phyloP scores from a whole-genome alignment of 106 monocot genomes.

The Dioscorea zingiberensis region DNA sequence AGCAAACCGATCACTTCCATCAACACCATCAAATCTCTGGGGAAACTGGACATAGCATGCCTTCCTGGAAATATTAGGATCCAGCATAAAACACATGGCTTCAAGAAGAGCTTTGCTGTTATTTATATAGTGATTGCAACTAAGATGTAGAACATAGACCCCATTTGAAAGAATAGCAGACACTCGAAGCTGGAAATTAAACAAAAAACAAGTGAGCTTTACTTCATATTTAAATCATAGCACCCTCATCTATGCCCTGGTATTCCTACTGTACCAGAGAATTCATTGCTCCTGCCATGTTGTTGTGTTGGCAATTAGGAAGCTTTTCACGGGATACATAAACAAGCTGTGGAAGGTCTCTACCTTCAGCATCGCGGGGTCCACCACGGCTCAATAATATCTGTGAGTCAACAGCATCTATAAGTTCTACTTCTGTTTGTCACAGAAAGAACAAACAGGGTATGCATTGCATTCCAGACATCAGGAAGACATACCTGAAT shows the following conservation, averaged over 20 bases:
- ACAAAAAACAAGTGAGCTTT: too few species aligned
- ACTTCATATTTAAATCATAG: too few species aligned
- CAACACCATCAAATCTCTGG: neutral
- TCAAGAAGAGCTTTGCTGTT: slow-evolving; percentile 25
- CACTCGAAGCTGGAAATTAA: slow-evolving; percentile 12
- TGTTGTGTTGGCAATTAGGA: slow-evolving; percentile 18
- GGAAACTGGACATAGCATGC: slow-evolving; percentile 24
- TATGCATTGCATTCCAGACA: neutral
- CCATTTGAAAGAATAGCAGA: slow-evolving; percentile 21
- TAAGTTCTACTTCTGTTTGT: too few species aligned
- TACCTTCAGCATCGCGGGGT: slow-evolving; percentile 5
- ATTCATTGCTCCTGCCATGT: slow-evolving; percentile 25
- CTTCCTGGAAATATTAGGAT: neutral
- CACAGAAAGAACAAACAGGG: too few species aligned
- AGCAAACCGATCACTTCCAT: neutral
- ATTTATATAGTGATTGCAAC: slow-evolving; percentile 16
- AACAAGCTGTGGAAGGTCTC: slow-evolving; percentile 28
- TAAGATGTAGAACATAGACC: slow-evolving; percentile 16
- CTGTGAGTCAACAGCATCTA: neutral
- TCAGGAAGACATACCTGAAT: slow-evolving; percentile 27
- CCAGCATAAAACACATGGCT: too few species aligned
- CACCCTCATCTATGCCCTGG: too few species aligned
- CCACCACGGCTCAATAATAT: slow-evolving; percentile 10
- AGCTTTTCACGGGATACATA: slow-evolving; percentile 28
- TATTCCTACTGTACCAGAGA: slow-evolving; percentile 23